Conservation (phyloP, 2,329 filamentous ascomycete species). For the Nemania abortiva region DNA sequence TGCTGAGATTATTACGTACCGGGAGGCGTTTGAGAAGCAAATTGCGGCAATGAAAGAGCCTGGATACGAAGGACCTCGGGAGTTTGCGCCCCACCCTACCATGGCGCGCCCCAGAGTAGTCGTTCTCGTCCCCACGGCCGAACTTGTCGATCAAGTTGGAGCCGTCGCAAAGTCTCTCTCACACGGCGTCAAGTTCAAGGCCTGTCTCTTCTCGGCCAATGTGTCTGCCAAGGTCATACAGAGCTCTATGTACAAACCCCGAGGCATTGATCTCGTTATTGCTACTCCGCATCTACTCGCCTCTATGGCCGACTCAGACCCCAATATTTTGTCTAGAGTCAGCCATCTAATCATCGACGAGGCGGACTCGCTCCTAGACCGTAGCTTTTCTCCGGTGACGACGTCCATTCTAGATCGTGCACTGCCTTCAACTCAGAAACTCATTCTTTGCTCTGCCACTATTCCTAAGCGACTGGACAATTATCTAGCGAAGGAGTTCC, state of each 20-base stretch:
- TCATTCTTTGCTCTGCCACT: conserved; percentile 94
- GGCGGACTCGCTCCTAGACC: conserved; percentile 94
- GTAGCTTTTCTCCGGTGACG: conserved; percentile 88
- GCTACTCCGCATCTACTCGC: conserved; percentile 90
- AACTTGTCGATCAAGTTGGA: conserved; percentile 90
- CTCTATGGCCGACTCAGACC: conserved; percentile 88
- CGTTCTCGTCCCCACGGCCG: conserved; percentile 90
- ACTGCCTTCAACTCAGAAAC: conserved; percentile 82
- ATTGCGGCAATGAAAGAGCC: conserved; percentile 66
- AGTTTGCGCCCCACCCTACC: conserved; percentile 77
- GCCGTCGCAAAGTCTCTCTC: conserved; percentile 83
- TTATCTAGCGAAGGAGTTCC: conserved; percentile 84
- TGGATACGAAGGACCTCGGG: conserved; percentile 69
- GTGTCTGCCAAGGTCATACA: conserved; percentile 84
- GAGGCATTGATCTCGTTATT: conserved; percentile 86
- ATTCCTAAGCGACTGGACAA: conserved; percentile 91
- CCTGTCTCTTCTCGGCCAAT: conserved; percentile 83
- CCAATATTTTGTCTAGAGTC: conserved; percentile 92
- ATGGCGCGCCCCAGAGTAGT: conserved; percentile 85
- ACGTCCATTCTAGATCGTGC: conserved; percentile 84
- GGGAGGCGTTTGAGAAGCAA: conserved; percentile 66
- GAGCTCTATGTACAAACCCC: conserved; percentile 82
- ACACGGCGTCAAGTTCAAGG: conserved; percentile 88
- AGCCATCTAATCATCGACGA: conserved; percentile 92
- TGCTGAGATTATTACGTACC: conserved; percentile 67